Evolutionary conservation across 164 flowering plant species (phyloP), one percentile per base, ranked within the genome.

Genomic region (Magnolia changhungtana): DNA sequence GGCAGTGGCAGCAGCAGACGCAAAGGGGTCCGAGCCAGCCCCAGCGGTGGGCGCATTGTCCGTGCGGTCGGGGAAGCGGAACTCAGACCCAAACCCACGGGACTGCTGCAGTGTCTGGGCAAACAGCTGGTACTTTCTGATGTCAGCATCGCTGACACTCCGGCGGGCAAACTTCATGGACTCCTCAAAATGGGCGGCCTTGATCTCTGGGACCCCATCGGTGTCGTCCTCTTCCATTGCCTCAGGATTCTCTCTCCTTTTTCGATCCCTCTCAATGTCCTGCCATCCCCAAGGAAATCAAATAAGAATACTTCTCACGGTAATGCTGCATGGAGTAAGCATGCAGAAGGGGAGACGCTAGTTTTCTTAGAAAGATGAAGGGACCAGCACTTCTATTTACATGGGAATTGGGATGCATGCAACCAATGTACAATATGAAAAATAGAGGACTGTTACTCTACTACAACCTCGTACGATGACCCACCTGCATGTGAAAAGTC

Each of bases 91-190:
- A 74, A 90, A 80, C 0, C 93, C 91, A 52, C 93, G 88, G 63
- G 91, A 90, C 63, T 90, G 91, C 77, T 90, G 93, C 51, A 90
- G 74, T 0, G 91, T 90, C 78, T 87, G 91, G 21, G 93, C 89
- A 81, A 90, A 90, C 59, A 79, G 73, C 78, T 88, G 91, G 77
- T 90, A 90, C 73, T 88, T 90, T 68, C 90, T 66, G 63, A 90
- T 88, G 74, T 90, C 91, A 2, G 89, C 87, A 82, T 90, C 93
- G 68, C 91, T 88, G 14, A 90, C 91, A 81, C 91, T 88, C 20
- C 89, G 70, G 7, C 91, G 86, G 2, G 91, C 91, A 80, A 59
- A 90, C 73, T 88, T 90, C 93, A 90, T 88, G 31, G 93, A 90
- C 74, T 88, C 93, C 82, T 90, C 93, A 58, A 90, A 90, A 76